Conservation (phyloP, 73 alveolate species). For the Uronychia binucleata region DNA sequence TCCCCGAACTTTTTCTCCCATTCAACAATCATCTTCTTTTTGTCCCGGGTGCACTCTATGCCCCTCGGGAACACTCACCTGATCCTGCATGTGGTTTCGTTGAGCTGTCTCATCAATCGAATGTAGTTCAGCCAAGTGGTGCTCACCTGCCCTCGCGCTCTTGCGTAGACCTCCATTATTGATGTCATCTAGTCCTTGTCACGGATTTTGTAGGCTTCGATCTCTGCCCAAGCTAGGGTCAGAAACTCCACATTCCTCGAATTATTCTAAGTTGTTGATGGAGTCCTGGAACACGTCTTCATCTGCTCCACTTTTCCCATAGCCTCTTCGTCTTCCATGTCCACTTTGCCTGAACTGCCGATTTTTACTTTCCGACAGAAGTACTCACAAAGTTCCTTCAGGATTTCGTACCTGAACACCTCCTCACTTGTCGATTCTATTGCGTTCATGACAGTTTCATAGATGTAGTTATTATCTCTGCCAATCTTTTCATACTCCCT, state of each 20-base stretch:
- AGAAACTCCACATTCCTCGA: constrained; percentile 26
- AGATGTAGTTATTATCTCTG: neutral
- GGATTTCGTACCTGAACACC: constrained; percentile 14
- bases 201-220: constrained; percentile 38
- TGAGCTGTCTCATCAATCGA: constrained; percentile 18
- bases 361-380: neutral
- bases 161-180: constrained; percentile 33
- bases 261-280: constrained; percentile 4
- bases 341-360: neutral
- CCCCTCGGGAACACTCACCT: constrained; percentile 46
- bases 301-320: constrained; percentile 15
- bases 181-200: constrained; percentile 29
- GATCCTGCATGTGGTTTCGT: constrained; percentile 16
- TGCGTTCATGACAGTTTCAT: neutral
- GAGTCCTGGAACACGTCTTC: constrained; percentile 19
- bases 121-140: constrained; percentile 41
- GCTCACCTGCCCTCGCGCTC: constrained; percentile 11
- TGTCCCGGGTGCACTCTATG: constrained; percentile 9
- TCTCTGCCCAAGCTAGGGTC: constrained; percentile 33
- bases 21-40: constrained; percentile 19
- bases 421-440: neutral
- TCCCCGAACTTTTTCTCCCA: constrained; percentile 52
- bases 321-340: neutral
- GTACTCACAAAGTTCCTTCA: constrained; percentile 30
- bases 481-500: constrained; percentile 48